These are phyloP conservation scores for Coelastrella sp. DNA, from an alignment of 139 green algal species.

Conservation along the genomic window DNA sequence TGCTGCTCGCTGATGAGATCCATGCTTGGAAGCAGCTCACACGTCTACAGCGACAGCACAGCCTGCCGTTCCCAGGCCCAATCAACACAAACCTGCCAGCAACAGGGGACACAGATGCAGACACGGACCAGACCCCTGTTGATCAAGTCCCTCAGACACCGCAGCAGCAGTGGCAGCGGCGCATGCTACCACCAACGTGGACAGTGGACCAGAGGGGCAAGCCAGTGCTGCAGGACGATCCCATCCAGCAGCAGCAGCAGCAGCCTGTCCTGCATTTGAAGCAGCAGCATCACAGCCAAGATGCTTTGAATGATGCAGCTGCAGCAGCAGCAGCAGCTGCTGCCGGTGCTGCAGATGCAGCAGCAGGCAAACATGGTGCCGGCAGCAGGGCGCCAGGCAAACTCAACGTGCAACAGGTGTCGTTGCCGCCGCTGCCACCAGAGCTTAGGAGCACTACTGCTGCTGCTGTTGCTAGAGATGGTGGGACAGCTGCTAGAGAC, in stretches of 20 bases:
- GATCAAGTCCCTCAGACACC: neutral
- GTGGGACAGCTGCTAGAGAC: neutral
- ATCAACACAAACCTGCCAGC: neutral
- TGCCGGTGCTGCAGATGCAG: constrained; percentile 18
- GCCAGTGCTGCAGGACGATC: neutral
- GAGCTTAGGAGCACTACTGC: neutral
- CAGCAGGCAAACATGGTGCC: neutral
- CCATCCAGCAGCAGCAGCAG: neutral
- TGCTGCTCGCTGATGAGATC: constrained; percentile 62
- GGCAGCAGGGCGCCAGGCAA: too few relatives aligned
- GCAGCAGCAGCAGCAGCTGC: neutral
- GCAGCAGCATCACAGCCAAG: neutral
- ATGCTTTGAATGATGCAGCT: neutral
- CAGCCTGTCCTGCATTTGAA: neutral
- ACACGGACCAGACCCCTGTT: neutral
- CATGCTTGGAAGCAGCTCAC: constrained; percentile 63
- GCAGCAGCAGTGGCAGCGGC: constrained; percentile 36
- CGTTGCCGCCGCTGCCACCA: neutral
- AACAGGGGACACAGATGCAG: constrained; percentile 26
- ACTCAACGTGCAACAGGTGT: too few relatives aligned
- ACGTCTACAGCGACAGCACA: constrained; percentile 37
- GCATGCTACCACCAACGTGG: constrained; percentile 29
- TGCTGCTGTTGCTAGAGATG: neutral
- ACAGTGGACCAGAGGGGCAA: constrained; percentile 8
- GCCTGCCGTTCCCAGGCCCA: constrained; percentile 41